These are phyloP conservation scores for Trichoderma orchidacearum DNA, from an alignment of 495 filamentous ascomycete genomes.

Conservation along the genomic window DNA sequence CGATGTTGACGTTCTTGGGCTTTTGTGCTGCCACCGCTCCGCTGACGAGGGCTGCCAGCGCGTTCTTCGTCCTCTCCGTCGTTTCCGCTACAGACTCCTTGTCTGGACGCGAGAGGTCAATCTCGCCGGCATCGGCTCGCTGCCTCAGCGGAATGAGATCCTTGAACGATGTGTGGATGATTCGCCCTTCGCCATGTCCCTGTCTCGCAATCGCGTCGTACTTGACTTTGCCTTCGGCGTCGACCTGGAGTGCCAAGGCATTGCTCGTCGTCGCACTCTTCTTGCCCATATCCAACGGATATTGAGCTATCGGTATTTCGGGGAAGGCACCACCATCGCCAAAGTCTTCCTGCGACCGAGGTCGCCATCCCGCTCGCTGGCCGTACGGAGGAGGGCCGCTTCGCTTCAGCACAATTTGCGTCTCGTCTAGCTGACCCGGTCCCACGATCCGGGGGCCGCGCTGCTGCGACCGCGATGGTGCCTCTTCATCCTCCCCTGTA, in stretches of 20 bases:
- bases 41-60: slow-evolving; percentile 65
- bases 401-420: slow-evolving; percentile 76
- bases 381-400: slow-evolving; percentile 78
- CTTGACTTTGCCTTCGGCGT: slow-evolving; percentile 83
- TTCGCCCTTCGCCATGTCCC: slow-evolving; percentile 68
- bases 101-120: slow-evolving; percentile 77
- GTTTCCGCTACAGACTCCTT: slow-evolving; percentile 71
- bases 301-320: slow-evolving; percentile 87
- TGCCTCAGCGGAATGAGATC: slow-evolving; percentile 92
- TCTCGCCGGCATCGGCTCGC: slow-evolving; percentile 83
- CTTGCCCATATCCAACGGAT: slow-evolving; percentile 87
- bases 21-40: slow-evolving; percentile 86
- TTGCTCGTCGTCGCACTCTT: slow-evolving; percentile 65
- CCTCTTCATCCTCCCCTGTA: slow-evolving; percentile 69
- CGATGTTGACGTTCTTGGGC: slow-evolving; percentile 82
- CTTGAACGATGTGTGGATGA: slow-evolving; percentile 91
- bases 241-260: slow-evolving; percentile 81
- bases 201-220: slow-evolving; percentile 92
- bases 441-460: slow-evolving; percentile 69
- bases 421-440: slow-evolving; percentile 62
- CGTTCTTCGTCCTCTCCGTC: slow-evolving; percentile 78
- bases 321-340: slow-evolving; percentile 95
- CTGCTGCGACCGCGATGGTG: slow-evolving; percentile 57
- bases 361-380: slow-evolving; percentile 76
- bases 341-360: slow-evolving; percentile 75